phyloP scores from a whole-genome alignment of 192 early-diverging fungal species.

The Coemansia sp. region DNA sequence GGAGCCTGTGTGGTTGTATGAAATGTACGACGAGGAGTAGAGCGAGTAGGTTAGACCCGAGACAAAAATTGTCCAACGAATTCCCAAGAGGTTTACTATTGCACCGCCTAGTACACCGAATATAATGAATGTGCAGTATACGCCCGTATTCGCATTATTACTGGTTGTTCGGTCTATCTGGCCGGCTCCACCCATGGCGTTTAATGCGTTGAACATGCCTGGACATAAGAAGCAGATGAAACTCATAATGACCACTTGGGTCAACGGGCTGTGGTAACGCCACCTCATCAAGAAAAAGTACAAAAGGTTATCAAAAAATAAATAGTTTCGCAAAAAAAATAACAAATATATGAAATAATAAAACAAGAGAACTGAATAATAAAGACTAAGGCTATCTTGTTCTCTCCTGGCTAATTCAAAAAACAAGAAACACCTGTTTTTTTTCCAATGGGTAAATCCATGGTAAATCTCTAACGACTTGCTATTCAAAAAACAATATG shows the following conservation, averaged over 20 bases:
- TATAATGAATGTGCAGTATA: slow-evolving; percentile 71
- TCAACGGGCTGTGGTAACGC: slow-evolving; percentile 57
- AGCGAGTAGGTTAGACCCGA: slow-evolving; percentile 68
- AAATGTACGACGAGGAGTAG: slow-evolving; percentile 67
- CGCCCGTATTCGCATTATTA: slow-evolving; percentile 65
- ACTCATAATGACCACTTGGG: slow-evolving; percentile 67
- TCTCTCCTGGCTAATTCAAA: neutral
- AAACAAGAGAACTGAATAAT: neutral
- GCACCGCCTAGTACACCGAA: slow-evolving; percentile 71
- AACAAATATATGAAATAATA: neutral
- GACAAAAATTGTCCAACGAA: slow-evolving; percentile 61
- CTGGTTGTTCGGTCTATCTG: slow-evolving; percentile 63
- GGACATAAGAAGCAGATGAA: slow-evolving; percentile 73
- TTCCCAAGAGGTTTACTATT: slow-evolving; percentile 74
- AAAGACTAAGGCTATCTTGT: neutral
- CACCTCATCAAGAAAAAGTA: slow-evolving; percentile 4
- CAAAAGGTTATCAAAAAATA: neutral
- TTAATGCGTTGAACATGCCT: slow-evolving; percentile 71
- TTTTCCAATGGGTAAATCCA: neutral
- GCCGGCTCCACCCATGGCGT: slow-evolving; percentile 25
- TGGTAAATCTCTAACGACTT: neutral
- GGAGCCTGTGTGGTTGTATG: slow-evolving; percentile 59
- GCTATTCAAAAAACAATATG: neutral
- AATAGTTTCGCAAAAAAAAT: neutral
- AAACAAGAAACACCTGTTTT: neutral